Base-by-base conservation (phyloP, 75 land plant genomes). In the Isoetes taiwanensis region DNA sequence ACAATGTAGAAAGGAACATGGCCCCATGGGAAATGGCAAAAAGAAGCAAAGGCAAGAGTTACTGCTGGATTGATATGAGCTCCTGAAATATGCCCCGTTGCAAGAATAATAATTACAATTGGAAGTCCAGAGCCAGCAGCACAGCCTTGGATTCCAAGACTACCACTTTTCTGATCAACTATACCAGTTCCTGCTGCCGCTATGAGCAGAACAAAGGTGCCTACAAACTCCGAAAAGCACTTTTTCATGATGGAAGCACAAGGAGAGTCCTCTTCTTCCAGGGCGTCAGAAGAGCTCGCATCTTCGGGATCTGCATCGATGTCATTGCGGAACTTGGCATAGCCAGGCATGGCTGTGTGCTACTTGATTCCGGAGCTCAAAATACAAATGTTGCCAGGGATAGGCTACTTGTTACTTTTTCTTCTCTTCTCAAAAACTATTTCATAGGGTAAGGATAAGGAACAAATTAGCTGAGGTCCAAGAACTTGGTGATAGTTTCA, bases 61-160 rank as follows among this genome's bases (percentile, higher is more conserved):
- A 84, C 85, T 2, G 80, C 82, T 0, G 94, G 94, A 54, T 87
- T 87, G 54, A 87, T 64, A 57, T 87, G 94, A 37, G 88, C 87
- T 9, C 95, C 95, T 34, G 95, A 88, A 60, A 88, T 81, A 59
- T 84, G 90, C 14, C 95, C 95, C 28, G 78, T 68, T 4, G 90
- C 64, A 57, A 81, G 79, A 55, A 79, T 61, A 72, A 84, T 61
- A 46, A 46, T 23, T 23, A 46, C 25, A 23, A 46, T 23, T 4
- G 50, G 16, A 4, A 46, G 4, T 6, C 50, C 50, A 5, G 50
- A 16, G 5, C 50, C 50, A 19, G 25, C 50, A 46, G 50, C 50
- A 5, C 16, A n/a, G 16, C 50, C 50, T 19, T 46, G 50, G 50
- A 46, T n/a, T 46, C 50, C 50, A 46, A 46, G 50, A 8, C 21